Evolutionary conservation across 2,329 filamentous ascomycete species (phyloP).

Genomic region (Nakataea oryzae): DNA sequence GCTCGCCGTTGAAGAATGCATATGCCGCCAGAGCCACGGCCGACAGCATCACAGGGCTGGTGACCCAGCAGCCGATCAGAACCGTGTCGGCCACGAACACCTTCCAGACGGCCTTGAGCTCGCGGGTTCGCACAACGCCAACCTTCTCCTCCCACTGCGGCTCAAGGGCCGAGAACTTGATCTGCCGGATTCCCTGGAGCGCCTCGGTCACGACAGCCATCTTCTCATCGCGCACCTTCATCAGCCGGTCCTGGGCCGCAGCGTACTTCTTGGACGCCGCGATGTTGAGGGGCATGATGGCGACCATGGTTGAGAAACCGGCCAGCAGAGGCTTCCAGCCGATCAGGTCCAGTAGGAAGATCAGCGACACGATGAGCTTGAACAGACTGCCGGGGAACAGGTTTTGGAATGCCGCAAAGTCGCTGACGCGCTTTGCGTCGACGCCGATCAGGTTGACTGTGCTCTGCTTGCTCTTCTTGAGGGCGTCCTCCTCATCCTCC

Average conservation of each 20-base stretch:
- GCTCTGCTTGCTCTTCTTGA: constrained; percentile 50
- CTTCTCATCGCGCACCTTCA: constrained; percentile 68
- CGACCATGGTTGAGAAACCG: constrained; percentile 52
- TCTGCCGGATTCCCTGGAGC: constrained; percentile 69
- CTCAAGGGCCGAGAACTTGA: constrained; percentile 75
- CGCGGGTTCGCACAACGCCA: constrained; percentile 49
- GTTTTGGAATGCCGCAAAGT: constrained; percentile 58
- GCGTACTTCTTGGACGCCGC: constrained; percentile 56
- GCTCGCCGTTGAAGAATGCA: constrained; percentile 47
- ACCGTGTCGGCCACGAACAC: constrained; percentile 54
- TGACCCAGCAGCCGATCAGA: constrained; percentile 59
- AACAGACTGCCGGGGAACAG: constrained; percentile 51
- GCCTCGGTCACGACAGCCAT: constrained; percentile 68
- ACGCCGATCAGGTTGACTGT: constrained; percentile 74
- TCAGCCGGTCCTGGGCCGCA: constrained; percentile 54
- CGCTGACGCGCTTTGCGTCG: constrained; percentile 57
- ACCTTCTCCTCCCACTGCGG: constrained; percentile 66
- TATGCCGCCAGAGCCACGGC: constrained; percentile 63
- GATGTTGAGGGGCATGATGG: constrained; percentile 60
- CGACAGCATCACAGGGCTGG: constrained; percentile 63
- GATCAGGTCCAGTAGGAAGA: constrained; percentile 57
- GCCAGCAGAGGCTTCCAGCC: constrained; percentile 60
- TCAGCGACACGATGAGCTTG: constrained; percentile 55
- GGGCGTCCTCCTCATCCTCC: constrained; percentile 32
- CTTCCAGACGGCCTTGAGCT: constrained; percentile 56